These are phyloP conservation scores for Leccinum aurantiacum DNA, from an alignment of 768 basidiomycete species.

Conservation along the genomic window DNA sequence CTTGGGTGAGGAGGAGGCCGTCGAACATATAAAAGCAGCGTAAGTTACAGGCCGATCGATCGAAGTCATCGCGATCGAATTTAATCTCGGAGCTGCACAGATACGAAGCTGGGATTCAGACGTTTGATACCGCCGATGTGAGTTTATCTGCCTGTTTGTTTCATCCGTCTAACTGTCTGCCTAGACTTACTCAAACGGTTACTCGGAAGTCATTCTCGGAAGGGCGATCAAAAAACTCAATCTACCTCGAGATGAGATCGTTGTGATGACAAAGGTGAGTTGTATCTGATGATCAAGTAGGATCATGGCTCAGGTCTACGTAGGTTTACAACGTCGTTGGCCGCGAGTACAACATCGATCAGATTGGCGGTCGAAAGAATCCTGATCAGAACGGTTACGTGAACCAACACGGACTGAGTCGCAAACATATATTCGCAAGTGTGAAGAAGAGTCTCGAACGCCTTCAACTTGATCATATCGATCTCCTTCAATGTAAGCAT, in stretches of 20 bases:
- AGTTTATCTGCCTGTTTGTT: slow-evolving; percentile 5
- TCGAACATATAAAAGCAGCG: slow-evolving; percentile 49
- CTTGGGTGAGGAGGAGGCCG: slow-evolving; percentile 43
- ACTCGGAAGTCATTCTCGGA: slow-evolving; percentile 65
- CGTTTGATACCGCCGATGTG: slow-evolving; percentile 37
- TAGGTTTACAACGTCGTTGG: slow-evolving; percentile 45
- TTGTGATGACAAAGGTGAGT: slow-evolving; percentile 72
- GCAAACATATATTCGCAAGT: slow-evolving; percentile 62
- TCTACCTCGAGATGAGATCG: slow-evolving; percentile 72
- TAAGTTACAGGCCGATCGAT: slow-evolving; percentile 22
- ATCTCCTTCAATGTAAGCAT: slow-evolving; percentile 50
- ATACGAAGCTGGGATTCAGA: slow-evolving; percentile 37
- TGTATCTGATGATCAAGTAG: not conserved
- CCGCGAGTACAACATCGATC: slow-evolving; percentile 15
- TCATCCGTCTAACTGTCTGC: not conserved
- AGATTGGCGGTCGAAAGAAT: slow-evolving; percentile 18
- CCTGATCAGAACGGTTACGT: slow-evolving; percentile 44
- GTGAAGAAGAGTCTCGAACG: slow-evolving; percentile 44
- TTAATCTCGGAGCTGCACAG: slow-evolving; percentile 15
- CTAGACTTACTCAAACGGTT: slow-evolving; percentile 65
- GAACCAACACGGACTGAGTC: slow-evolving; percentile 46
- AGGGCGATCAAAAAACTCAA: slow-evolving; percentile 67
- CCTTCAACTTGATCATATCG: slow-evolving; percentile 53
- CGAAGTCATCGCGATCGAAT: not conserved
- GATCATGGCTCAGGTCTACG: not conserved